These are phyloP conservation scores for Lachancea meyersii DNA, from an alignment of 805 yeast species.

Conservation along the genomic window DNA sequence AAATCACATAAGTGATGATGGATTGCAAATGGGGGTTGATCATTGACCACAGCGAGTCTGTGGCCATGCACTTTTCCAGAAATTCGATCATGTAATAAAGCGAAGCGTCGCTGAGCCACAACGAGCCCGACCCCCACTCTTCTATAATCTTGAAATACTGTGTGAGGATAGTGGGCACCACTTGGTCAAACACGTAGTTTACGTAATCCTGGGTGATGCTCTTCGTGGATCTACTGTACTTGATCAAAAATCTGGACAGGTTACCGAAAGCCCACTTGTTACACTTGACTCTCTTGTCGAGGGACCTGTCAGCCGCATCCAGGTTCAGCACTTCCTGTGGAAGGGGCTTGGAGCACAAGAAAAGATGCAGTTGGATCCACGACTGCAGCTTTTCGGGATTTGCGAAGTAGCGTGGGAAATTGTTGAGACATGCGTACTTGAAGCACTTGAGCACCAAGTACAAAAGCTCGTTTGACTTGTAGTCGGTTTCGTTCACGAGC, in stretches of 20 bases:
- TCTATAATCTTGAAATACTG: slow-evolving; percentile 49
- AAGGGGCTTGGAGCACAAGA: slow-evolving; percentile 47
- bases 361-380: slow-evolving; percentile 67
- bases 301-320: slow-evolving; percentile 43
- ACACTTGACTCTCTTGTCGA: slow-evolving; percentile 53
- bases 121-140: slow-evolving; percentile 34
- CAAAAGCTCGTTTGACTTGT: slow-evolving; percentile 41
- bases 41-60: slow-evolving; percentile 52
- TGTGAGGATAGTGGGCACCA: slow-evolving; percentile 65
- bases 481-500: slow-evolving; percentile 29
- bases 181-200: slow-evolving; percentile 44
- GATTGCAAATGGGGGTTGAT: slow-evolving; percentile 60
- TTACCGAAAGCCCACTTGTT: slow-evolving; percentile 90
- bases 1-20: slow-evolving; percentile 61
- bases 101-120: slow-evolving; percentile 63
- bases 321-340: slow-evolving; percentile 46
- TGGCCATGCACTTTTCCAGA: slow-evolving; percentile 52
- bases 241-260: slow-evolving; percentile 58
- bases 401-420: slow-evolving; percentile 48
- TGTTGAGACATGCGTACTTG: slow-evolving; percentile 55
- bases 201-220: slow-evolving; percentile 45
- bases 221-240: slow-evolving; percentile 49
- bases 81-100: slow-evolving; percentile 63
- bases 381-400: slow-evolving; percentile 36
- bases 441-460: slow-evolving; percentile 60